Conservation (phyloP, 345 rosid species). For the Euphorbia peplus region DNA sequence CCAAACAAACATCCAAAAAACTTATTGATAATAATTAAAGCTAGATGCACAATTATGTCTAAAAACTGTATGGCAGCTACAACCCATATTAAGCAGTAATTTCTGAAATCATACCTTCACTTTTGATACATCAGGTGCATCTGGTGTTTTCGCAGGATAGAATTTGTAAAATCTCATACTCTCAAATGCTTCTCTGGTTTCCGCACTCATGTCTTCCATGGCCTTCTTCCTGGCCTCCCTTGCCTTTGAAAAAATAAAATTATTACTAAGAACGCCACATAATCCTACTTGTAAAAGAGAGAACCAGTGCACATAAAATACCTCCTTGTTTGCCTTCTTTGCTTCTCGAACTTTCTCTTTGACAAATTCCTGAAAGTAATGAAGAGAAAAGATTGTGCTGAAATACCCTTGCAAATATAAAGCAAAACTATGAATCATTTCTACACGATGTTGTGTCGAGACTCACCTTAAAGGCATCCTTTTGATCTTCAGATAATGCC, state of each 20-base stretch:
- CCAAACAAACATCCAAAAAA: background rate
- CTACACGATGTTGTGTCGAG: background rate
- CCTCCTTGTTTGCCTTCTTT: constrained; percentile 84
- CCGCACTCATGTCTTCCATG: constrained; percentile 79
- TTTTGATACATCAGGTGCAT: constrained; percentile 70
- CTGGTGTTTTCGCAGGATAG: constrained; percentile 69
- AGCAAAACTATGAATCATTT: constrained; percentile 8
- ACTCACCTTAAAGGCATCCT: constrained; percentile 76
- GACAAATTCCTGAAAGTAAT: constrained; percentile 62
- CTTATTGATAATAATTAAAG: background rate
- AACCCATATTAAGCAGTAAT: background rate
- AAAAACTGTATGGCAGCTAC: background rate
- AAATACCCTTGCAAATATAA: background rate
- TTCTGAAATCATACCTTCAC: constrained; percentile 48
- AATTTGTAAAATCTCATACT: constrained; percentile 87
- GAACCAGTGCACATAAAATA: constrained; percentile 16
- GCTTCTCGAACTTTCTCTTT: constrained; percentile 83
- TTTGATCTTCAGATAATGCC: constrained; percentile 67
- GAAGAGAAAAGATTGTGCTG: background rate
- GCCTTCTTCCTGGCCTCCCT: constrained; percentile 81
- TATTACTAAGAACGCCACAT: background rate
- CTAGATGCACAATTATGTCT: constrained; percentile 3
- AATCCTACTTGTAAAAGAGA: background rate
- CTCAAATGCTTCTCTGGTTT: constrained; percentile 55
- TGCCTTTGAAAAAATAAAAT: constrained; percentile 46